Percentiles rank a stretch among this genome's conserved stretches.
phyloP scores from a whole-genome alignment of 192 early-diverging fungal species.

The Rhizoclosmatium sp. region DNA sequence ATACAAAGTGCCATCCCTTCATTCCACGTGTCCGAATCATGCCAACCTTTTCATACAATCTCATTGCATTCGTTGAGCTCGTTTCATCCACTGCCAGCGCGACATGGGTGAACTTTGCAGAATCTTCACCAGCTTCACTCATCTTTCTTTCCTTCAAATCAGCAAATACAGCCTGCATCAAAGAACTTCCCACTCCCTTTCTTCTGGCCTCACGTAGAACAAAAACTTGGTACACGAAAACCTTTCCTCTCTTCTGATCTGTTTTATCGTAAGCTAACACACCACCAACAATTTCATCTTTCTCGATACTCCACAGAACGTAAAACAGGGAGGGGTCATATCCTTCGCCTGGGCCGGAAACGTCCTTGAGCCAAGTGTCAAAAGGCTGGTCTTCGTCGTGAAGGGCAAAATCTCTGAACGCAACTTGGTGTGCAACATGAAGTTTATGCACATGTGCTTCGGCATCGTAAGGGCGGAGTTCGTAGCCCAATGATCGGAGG shows the following conservation, averaged over 20 bases:
- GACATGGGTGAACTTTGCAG: not conserved
- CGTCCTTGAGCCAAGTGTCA: constrained; percentile 4
- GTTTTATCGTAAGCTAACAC: not conserved
- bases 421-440: not conserved
- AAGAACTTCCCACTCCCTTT: not conserved
- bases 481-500: not conserved
- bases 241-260: not conserved
- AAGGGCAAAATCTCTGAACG: not conserved
- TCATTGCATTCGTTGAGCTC: not conserved
- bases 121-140: not conserved
- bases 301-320: not conserved
- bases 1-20: too few relatives aligned
- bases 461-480: not conserved
- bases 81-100: not conserved
- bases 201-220: not conserved
- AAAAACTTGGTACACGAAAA: constrained; percentile 6
- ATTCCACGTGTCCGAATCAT: not conserved
- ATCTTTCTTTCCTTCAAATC: not conserved
- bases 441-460: not conserved
- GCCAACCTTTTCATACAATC: not conserved
- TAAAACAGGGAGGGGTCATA: not conserved
- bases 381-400: not conserved
- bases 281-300: not conserved
- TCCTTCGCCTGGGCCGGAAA: not conserved
- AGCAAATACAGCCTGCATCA: not conserved